phyloP scores from a whole-genome alignment of 2,329 filamentous ascomycete genomes.

The Zalaria obscura region DNA sequence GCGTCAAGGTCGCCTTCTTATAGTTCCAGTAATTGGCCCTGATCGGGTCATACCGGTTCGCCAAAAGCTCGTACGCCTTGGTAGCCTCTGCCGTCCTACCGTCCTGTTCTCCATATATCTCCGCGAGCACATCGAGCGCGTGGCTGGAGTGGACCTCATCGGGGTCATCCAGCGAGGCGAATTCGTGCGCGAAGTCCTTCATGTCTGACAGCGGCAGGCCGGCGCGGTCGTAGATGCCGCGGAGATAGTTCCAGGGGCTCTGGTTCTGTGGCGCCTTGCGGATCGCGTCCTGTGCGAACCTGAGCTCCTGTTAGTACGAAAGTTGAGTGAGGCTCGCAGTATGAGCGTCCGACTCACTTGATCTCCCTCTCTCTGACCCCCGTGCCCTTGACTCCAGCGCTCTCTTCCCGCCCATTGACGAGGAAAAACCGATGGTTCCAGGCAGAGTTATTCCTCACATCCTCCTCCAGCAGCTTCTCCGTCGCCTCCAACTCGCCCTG shows the following conservation, averaged over 20 bases:
- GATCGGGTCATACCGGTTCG: constrained; percentile 80
- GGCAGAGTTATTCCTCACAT: constrained; percentile 90
- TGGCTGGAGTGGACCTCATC: constrained; percentile 44
- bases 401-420: constrained; percentile 50
- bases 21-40: constrained; percentile 89
- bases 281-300: constrained; percentile 54
- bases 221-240: constrained; percentile 58
- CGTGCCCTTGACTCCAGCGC: constrained; percentile 23
- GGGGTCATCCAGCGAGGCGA: constrained; percentile 34
- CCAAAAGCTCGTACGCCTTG: constrained; percentile 57
- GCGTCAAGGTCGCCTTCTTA: constrained; percentile 36
- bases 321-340: not conserved
- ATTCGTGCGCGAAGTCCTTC: constrained; percentile 39
- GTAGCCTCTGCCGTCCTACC: constrained; percentile 48
- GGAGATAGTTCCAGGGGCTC: constrained; percentile 84
- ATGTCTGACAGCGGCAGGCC: constrained; percentile 35
- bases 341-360: constrained; percentile 30
- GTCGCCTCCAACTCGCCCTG: constrained; percentile 50
- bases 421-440: constrained; percentile 97
- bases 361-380: constrained; percentile 62
- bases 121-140: constrained; percentile 57
- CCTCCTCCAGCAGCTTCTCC: constrained; percentile 57
- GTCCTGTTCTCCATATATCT: constrained; percentile 42
- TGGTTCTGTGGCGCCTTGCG: constrained; percentile 79
- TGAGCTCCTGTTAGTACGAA: constrained; percentile 7